phyloP scores from a whole-genome alignment of 352 stramenopile genomes.

The Pythium dissotocum region DNA sequence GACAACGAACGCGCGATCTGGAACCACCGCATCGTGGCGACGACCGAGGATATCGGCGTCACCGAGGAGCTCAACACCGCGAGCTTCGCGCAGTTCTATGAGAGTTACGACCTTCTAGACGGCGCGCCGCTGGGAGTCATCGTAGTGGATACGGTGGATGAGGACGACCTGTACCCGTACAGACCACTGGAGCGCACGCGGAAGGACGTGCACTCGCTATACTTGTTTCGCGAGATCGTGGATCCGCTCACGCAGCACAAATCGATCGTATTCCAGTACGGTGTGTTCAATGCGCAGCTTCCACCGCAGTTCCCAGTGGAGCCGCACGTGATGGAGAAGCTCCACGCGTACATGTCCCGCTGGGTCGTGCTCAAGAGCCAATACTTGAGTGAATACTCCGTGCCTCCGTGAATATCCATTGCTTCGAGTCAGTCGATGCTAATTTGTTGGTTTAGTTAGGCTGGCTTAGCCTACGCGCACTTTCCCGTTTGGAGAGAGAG shows the following conservation, averaged over 20 bases:
- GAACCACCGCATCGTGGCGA: constrained; percentile 50
- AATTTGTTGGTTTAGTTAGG: no score
- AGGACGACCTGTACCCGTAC: constrained; percentile 56
- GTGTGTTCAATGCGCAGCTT: constrained; percentile 21
- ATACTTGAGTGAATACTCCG: no score
- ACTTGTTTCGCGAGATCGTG: constrained; percentile 4
- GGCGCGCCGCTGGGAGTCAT: constrained; percentile 35
- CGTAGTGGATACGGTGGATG: constrained; percentile 39
- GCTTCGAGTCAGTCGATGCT: no score
- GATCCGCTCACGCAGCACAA: not conserved
- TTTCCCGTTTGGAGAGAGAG: no score
- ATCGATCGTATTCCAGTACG: constrained; percentile 14
- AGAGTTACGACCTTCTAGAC: constrained; percentile 16
- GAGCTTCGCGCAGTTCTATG: constrained; percentile 37
- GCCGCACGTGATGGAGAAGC: constrained; percentile 19
- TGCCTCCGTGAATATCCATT: no score
- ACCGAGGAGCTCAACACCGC: constrained; percentile 29
- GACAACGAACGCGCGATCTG: constrained; percentile 32
- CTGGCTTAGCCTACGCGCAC: no score
- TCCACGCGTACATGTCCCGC: constrained; percentile 19
- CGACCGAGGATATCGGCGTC: constrained; percentile 19
- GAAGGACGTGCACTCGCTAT: constrained; percentile 17
- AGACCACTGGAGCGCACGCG: constrained; percentile 25
- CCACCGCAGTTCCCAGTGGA: constrained; percentile 19
- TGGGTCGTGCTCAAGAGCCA: constrained; percentile 7